These are phyloP conservation scores for Monosporascus sp. DNA, from an alignment of 2,329 filamentous ascomycete genomes.

Conservation along the genomic window DNA sequence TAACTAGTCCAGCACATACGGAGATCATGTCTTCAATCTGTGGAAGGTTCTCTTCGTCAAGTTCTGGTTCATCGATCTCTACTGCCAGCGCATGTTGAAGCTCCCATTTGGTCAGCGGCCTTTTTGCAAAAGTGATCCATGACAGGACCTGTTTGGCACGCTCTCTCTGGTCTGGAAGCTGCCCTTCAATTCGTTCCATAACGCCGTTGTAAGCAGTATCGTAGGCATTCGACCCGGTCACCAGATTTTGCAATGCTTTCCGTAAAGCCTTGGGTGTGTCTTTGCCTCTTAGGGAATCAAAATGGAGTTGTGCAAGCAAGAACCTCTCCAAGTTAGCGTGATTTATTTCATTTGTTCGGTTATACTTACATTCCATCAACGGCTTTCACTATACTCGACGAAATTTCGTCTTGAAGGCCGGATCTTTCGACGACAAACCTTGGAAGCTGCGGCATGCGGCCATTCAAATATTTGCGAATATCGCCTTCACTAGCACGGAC, in stretches of 20 bases:
- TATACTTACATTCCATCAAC: conserved; percentile 25
- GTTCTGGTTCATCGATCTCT: conserved; percentile 12
- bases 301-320: conserved; percentile 30
- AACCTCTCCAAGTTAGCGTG: conserved; percentile 23
- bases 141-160: conserved; percentile 32
- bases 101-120: conserved; percentile 26
- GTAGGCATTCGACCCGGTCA: conserved; percentile 24
- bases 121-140: conserved; percentile 34
- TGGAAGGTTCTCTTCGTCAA: conserved; percentile 29
- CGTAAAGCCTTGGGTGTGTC: conserved; percentile 25
- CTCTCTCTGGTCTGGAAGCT: conserved; percentile 20
- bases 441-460: conserved; percentile 12
- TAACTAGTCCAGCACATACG: conserved; percentile 33
- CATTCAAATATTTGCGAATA: conserved; percentile 21
- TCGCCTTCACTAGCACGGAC: conserved; percentile 27
- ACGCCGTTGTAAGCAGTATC: conserved; percentile 33
- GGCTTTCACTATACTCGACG: conserved; percentile 9
- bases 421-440: conserved; percentile 7
- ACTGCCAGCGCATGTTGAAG: conserved; percentile 36
- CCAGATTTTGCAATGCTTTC: conserved; percentile 23
- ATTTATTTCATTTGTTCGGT: background rate
- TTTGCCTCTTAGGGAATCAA: conserved; percentile 26
- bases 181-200: conserved; percentile 34
- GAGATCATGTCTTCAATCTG: conserved; percentile 26
- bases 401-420: conserved; percentile 15